Evolutionary conservation across 805 yeast species (phyloP).

Genomic region (Yarrowia phangngaensis): DNA sequence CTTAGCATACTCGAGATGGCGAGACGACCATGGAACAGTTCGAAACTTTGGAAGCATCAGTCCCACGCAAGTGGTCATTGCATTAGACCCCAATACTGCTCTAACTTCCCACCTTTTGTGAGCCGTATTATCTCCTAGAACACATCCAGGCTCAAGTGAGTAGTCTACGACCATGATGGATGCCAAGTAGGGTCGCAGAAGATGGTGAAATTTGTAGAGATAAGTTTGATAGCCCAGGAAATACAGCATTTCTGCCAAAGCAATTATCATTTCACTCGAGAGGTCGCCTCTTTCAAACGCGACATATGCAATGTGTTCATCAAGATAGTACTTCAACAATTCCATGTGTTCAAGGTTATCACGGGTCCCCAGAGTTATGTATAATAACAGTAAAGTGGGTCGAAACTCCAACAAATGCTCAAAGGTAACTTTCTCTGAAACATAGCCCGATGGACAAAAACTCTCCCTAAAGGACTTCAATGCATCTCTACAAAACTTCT

Average conservation of each 20-base stretch:
- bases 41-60: constrained; percentile 16
- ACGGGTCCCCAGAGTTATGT: constrained; percentile 6
- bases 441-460: constrained; percentile 7
- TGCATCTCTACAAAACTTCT: constrained; percentile 8
- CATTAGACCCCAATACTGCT: constrained; percentile 12
- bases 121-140: constrained; percentile 14
- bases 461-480: constrained; percentile 4
- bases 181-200: constrained; percentile 11
- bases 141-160: not conserved
- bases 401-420: constrained; percentile 8
- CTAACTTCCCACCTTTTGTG: constrained; percentile 24
- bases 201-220: constrained; percentile 17
- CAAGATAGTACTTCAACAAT: constrained; percentile 19
- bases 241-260: constrained; percentile 19
- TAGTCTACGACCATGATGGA: constrained; percentile 23
- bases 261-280: constrained; percentile 10
- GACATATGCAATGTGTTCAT: constrained; percentile 16
- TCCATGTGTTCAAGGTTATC: constrained; percentile 22
- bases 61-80: constrained; percentile 25
- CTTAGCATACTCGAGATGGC: constrained; percentile 4
- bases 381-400: constrained; percentile 12
- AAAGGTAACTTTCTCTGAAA: constrained; percentile 5
- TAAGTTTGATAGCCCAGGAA: constrained; percentile 21
- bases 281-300: constrained; percentile 18
- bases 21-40: constrained; percentile 13